phyloP scores from a whole-genome alignment of 768 basidiomycete genomes.

The Erythrobasidium yunnanense region DNA sequence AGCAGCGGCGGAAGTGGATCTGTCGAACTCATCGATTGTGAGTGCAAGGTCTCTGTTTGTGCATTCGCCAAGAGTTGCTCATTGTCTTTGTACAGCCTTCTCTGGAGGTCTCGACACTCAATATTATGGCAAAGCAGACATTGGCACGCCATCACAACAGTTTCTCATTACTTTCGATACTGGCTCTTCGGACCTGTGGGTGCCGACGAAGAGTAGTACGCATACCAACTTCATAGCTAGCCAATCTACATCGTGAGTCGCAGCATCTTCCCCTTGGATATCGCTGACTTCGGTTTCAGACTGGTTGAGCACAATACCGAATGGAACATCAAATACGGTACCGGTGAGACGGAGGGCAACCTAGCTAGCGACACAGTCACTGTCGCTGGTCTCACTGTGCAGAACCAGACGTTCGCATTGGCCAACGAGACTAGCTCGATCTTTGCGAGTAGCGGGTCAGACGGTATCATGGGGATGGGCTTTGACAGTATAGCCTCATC shows the following conservation, averaged over 20 bases:
- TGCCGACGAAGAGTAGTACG: slow-evolving; percentile 29
- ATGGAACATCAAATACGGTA: slow-evolving; percentile 27
- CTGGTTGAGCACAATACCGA: neutral
- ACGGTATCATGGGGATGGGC: slow-evolving; percentile 36
- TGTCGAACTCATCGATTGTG: slow-evolving; percentile 23
- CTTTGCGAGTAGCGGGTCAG: slow-evolving; percentile 26
- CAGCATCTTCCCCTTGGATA: neutral
- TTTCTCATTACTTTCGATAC: slow-evolving; percentile 47
- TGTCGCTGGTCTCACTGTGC: slow-evolving; percentile 46
- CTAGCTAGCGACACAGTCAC: slow-evolving; percentile 26
- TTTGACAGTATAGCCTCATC: slow-evolving; percentile 36
- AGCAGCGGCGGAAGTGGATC: neutral
- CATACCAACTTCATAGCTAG: slow-evolving; percentile 16
- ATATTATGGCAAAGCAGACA: slow-evolving; percentile 41
- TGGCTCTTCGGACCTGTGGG: slow-evolving; percentile 37
- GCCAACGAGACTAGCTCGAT: slow-evolving; percentile 38
- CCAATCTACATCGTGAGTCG: neutral
- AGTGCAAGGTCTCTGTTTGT: neutral
- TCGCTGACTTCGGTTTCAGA: neutral
- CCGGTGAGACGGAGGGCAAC: slow-evolving; percentile 19
- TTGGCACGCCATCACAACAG: slow-evolving; percentile 43
- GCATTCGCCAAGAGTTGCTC: neutral
- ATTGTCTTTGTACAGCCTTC: slow-evolving; percentile 12
- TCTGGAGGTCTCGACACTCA: slow-evolving; percentile 20
- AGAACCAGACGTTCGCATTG: slow-evolving; percentile 46